phyloP scores from a whole-genome alignment of 1,284 basidiomycete genomes.

The Testicularia cyperi region DNA sequence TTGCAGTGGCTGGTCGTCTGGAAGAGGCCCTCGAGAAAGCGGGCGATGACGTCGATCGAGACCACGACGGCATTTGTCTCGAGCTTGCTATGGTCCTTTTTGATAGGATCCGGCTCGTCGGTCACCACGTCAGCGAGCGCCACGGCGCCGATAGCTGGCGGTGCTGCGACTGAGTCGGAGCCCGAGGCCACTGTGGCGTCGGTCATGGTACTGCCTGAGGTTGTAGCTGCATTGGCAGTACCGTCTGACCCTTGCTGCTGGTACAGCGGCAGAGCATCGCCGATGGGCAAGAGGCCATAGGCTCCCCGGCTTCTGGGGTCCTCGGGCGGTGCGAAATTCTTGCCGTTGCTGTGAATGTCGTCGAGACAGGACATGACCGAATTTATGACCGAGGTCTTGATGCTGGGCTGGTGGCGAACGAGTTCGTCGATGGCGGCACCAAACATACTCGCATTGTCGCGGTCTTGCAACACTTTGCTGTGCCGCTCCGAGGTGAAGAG shows the following conservation, averaged over 20 bases:
- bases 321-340: constrained; percentile 60
- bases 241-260: too few species aligned
- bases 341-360: constrained; percentile 70
- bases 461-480: constrained; percentile 83
- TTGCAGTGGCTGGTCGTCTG: constrained; percentile 81
- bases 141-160: constrained; percentile 10
- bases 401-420: constrained; percentile 87
- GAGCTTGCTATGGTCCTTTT: constrained; percentile 34
- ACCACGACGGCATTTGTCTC: constrained; percentile 45
- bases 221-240: constrained; percentile 9
- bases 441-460: constrained; percentile 85
- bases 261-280: background rate
- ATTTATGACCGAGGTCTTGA: constrained; percentile 71
- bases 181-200: constrained; percentile 3
- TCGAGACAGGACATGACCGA: constrained; percentile 29
- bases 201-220: background rate
- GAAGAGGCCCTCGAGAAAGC: constrained; percentile 80
- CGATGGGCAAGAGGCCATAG: constrained; percentile 37
- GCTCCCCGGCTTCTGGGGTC: constrained; percentile 22
- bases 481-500: constrained; percentile 84
- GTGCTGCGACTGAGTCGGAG: too few species aligned
- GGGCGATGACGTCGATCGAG: constrained; percentile 53
- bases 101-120: constrained; percentile 44
- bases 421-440: constrained; percentile 92
- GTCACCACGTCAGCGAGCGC: constrained; percentile 44